Base-by-base conservation (phyloP, 441 rosid species). In the Daphne laureola region DNA sequence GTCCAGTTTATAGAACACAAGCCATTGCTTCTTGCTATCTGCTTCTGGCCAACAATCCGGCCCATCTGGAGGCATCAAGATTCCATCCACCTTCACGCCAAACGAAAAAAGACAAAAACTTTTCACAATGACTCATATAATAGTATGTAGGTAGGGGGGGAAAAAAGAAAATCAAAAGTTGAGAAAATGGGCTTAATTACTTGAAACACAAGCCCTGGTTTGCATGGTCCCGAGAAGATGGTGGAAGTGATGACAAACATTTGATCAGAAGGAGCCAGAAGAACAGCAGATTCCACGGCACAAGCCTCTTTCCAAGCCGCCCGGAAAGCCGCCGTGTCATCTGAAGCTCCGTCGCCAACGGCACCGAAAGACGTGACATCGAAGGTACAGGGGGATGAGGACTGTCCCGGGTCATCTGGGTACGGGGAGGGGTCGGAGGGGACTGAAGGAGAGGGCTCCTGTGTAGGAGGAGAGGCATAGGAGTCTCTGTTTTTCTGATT, bases 261-360 rank as follows among this genome's bases (percentile, higher is more conserved):
- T 62, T 81, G 66, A 31, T 83, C 91, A 3, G 76, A 65, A n/a
- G 98, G 93, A 47, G 76, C 95, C 31, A 84, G 73, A 61, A 91
- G 54, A 45, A 71, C 68, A 4, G 76, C 95, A 14, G 86, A 74
- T 40, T 84, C 87, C 2, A 78, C 91, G 0, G 78, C 86, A 46
- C 98, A 91, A 8, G 96, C 98, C 0, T 81, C 90, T 68, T 88
- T 86, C 98, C 98, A 91, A 1, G 98, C 95, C 0, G 43, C 81
- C 26, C 26, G 62, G 70, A 91, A 88, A 5, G 98, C 95, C 0
- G 70, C 70, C 8, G 93, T 88, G 70, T 91, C 98, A 9, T 91
- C 95, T 0, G 84, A 69, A 14, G 63, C 61, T 2, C 96, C 98
- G 18, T 91, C 96, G 9, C 98, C 98, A 0, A 81, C 78, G 1